These are phyloP conservation scores for Panicum virgatum DNA, from an alignment of 202 grass and related monocot species.

Conservation along the genomic window DNA sequence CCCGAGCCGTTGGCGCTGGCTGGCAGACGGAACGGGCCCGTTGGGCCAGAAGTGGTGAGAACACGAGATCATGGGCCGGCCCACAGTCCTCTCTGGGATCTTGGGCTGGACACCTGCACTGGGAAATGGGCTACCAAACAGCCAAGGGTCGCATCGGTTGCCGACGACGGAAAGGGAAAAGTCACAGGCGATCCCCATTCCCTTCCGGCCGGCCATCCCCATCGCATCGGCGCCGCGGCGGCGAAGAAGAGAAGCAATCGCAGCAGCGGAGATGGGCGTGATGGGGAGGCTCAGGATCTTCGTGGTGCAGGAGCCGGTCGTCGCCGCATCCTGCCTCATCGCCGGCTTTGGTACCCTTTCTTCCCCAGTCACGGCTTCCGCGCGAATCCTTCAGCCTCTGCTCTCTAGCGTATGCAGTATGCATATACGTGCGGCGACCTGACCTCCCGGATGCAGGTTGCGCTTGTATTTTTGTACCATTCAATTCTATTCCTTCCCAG, in stretches of 20 bases:
- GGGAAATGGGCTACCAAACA: neutral
- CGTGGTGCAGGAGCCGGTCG: conserved; percentile 58
- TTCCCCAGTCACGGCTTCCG: neutral
- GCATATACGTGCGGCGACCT: neutral
- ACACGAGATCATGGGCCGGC: neutral
- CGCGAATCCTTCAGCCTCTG: neutral
- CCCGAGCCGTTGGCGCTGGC: neutral
- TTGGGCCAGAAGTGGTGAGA: neutral
- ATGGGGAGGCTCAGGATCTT: conserved; percentile 70
- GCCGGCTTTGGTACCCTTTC: conserved; percentile 60
- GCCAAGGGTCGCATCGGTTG: neutral
- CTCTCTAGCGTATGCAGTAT: neutral
- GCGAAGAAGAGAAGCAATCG: neutral
- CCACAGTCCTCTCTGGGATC: neutral
- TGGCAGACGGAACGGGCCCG: neutral
- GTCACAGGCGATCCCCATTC: neutral
- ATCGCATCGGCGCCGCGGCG: conserved; percentile 11
- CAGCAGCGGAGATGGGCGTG: conserved; percentile 35
- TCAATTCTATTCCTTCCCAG: neutral
- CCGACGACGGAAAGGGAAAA: neutral
- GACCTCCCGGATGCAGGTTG: neutral
- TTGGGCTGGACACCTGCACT: neutral
- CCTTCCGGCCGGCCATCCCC: neutral
- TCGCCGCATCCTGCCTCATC: conserved; percentile 70
- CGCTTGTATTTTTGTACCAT: neutral